Percentiles rank a stretch among this genome's conserved stretches.
These are phyloP conservation scores for Ceriops zippeliana DNA, from an alignment of 345 rosid genomes.

Conservation along the genomic window DNA sequence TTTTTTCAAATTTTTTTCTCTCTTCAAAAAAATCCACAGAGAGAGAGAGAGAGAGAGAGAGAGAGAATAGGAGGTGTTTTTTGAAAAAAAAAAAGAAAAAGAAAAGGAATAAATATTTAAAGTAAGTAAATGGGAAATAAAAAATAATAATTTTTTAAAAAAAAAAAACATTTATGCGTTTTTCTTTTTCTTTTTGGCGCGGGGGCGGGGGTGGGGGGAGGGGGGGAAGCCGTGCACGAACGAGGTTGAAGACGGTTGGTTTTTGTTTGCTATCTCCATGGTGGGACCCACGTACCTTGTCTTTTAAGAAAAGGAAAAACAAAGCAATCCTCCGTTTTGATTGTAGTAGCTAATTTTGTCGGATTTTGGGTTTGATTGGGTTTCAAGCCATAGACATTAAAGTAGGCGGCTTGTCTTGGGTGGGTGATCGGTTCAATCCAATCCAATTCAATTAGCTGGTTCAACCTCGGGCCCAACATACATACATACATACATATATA, in stretches of 20 bases:
- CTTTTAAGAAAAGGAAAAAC: too few species aligned
- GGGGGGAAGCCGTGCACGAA: conserved; percentile 13
- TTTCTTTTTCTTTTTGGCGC: not conserved
- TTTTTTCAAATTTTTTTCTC: not conserved
- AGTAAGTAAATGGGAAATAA: not conserved
- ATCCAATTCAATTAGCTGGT: too few species aligned
- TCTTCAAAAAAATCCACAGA: not conserved
- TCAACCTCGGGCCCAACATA: too few species aligned
- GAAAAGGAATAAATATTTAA: not conserved
- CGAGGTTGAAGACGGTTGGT: not conserved
- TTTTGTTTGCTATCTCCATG: not conserved
- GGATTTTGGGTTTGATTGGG: too few species aligned
- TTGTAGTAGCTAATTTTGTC: too few species aligned
- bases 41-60: not conserved
- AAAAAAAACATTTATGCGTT: not conserved
- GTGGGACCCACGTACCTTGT: too few species aligned
- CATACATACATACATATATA: too few species aligned
- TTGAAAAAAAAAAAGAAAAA: not conserved
- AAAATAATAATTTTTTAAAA: not conserved
- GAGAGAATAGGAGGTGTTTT: not conserved
- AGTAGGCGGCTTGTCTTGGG: too few species aligned
- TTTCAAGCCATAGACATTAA: too few species aligned
- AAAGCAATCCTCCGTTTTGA: too few species aligned
- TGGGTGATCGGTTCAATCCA: too few species aligned
- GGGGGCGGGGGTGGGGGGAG: not conserved